Percentiles rank a stretch among this genome's conserved stretches.
phyloP scores from a whole-genome alignment of 768 basidiomycete genomes.

The Kwoniella pini region DNA sequence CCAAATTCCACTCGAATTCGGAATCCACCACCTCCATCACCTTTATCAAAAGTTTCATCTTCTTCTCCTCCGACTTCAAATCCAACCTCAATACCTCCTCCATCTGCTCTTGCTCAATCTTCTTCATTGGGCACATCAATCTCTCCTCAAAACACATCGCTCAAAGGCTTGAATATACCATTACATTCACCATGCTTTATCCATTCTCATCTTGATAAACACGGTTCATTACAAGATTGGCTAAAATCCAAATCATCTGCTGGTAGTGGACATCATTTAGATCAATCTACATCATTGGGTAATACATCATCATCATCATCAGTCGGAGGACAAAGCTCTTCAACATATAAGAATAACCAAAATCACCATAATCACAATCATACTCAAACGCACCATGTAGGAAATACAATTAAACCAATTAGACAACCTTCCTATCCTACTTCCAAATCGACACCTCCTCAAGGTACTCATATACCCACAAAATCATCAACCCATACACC shows the following conservation, averaged over 20 bases:
- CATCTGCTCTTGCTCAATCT: neutral
- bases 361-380: neutral
- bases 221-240: conserved; percentile 76
- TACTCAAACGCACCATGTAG: neutral
- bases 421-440: conserved; percentile 7
- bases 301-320: neutral
- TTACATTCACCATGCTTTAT: conserved; percentile 79
- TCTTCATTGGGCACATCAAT: conserved; percentile 2
- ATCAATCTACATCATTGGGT: conserved; percentile 29
- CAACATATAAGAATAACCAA: neutral
- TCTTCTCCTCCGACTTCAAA: neutral
- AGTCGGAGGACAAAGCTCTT: neutral
- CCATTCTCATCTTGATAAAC: conserved; percentile 85
- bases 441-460: conserved; percentile 1
- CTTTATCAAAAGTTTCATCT: conserved; percentile 34
- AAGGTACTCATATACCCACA: neutral
- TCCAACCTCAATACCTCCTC: neutral
- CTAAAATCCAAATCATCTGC: conserved; percentile 57
- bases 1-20: conserved; percentile 18
- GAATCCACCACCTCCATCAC: conserved; percentile 41
- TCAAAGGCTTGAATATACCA: conserved; percentile 3
- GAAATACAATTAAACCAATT: conserved; percentile 14
- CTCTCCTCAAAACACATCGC: neutral
- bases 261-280: neutral
- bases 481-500: conserved; percentile 2